Evolutionary conservation across 331 rosid species (phyloP), one percentile per base, ranked within the genome.

Genomic region (Saraca asoca): DNA sequence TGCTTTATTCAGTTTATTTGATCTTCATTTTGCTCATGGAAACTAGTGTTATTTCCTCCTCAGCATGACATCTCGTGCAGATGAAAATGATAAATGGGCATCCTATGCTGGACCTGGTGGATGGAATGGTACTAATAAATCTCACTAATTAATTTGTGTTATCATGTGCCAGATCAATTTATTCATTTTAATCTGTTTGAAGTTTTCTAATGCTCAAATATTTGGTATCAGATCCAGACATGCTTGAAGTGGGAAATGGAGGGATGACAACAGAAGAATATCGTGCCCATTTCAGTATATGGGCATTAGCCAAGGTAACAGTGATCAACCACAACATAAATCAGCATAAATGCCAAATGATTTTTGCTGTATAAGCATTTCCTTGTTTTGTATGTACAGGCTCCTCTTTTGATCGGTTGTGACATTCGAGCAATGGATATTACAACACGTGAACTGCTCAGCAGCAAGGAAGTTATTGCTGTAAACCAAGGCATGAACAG

Each of bases 211-310:
- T 37, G 7, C 31, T 11, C 56, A 10, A 51, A 39, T 13, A 45
- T 77, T 51, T 51, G 50, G 50, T 41, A 11, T 11, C 76, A 89
- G 95, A 89, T 85, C 96, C 96, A 54, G 96, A 87, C 48, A 89
- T 89, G 95, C 94, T 89, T 57, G 95, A 89, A 75, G 81, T 89
- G 31, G 96, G 95, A 70, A 89, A 89, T 74, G 95, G 91, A 70
- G 88, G 91, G 29, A 89, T 90, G 96, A 79, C 88, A 48, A 70
- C 79, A 14, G 86, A 90, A 69, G 95, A 90, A 65, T 87, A 90
- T 61, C 81, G 92, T 39, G 80, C 88, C 19, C 96, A 90, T 79
- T 87, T 82, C 33, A 90, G 96, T 78, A 76, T 90, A 60, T 90
- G 96, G 96, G 95, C 96, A 52, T 56, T 90, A 19, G 83, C 80